A percentile compares a stretch with the other conserved stretches of the same genome.
Conservation (phyloP, 441 rosid genomes). For the Erodium moschatum region DNA sequence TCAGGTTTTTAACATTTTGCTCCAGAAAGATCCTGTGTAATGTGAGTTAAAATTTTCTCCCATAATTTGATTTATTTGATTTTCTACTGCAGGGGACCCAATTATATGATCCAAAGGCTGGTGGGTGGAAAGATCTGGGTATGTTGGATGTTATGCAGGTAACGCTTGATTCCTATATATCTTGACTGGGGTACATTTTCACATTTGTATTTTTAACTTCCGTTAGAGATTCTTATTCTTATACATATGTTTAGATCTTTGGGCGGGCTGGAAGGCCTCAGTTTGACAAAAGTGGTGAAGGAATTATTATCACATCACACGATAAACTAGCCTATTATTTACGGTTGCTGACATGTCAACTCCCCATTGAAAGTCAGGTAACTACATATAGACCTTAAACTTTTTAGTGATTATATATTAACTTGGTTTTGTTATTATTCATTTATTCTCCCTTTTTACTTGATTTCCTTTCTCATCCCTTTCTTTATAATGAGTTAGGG, state of each 20-base stretch:
- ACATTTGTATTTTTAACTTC: not conserved
- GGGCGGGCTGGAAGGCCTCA: conserved; percentile 99
- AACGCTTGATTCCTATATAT: conserved; percentile 15
- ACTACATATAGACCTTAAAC: conserved; percentile 15
- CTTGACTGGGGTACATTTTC: not conserved
- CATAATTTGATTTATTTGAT: conserved; percentile 17
- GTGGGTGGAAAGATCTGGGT: conserved; percentile 98
- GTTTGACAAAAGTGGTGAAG: conserved; percentile 98
- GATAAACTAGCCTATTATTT: conserved; percentile 89
- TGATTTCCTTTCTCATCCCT: not conserved
- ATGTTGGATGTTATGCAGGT: conserved; percentile 99
- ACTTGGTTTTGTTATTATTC: not conserved
- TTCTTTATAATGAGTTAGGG: not conserved
- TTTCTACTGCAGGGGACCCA: conserved; percentile 72
- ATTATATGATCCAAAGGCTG: conserved; percentile 95
- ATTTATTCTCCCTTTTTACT: not conserved
- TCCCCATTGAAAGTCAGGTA: conserved; percentile 99
- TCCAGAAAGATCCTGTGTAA: not conserved
- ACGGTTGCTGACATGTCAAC: conserved; percentile 87
- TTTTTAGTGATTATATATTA: not conserved
- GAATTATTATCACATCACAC: conserved; percentile 95
- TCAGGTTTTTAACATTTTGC: not conserved
- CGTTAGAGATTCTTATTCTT: not conserved
- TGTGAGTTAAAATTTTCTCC: conserved; percentile 9
- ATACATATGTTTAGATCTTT: conserved; percentile 43